Evolutionary conservation across 805 yeast species (phyloP).

Genomic region (Kodamaea lidongshanica): DNA sequence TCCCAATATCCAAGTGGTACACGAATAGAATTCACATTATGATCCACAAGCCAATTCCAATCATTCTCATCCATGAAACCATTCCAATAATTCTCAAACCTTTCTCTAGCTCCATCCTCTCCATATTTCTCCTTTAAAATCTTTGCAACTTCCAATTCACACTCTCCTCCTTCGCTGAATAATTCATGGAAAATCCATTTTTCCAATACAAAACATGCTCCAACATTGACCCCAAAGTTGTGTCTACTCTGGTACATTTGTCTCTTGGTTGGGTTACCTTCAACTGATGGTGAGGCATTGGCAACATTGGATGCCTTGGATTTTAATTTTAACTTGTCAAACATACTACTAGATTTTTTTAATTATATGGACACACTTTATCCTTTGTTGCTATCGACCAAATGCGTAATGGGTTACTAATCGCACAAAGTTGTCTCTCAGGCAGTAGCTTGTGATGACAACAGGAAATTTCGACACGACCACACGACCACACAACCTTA

Average conservation of each 20-base stretch:
- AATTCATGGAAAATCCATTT: slow-evolving; percentile 66
- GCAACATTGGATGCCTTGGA: slow-evolving; percentile 19
- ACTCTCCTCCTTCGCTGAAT: slow-evolving; percentile 52
- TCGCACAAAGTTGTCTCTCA: too few relatives aligned
- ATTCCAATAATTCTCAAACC: slow-evolving; percentile 62
- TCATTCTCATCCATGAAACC: slow-evolving; percentile 59
- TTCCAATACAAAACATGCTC: slow-evolving; percentile 74
- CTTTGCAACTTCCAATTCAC: slow-evolving; percentile 70
- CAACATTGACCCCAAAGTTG: slow-evolving; percentile 82
- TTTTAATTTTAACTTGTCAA: slow-evolving; percentile 30
- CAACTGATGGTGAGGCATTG: slow-evolving; percentile 29
- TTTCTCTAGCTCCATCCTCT: slow-evolving; percentile 44
- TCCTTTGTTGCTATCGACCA: too few relatives aligned
- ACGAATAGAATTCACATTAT: slow-evolving; percentile 74
- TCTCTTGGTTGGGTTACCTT: slow-evolving; percentile 33
- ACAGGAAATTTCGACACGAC: too few relatives aligned
- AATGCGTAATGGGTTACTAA: too few relatives aligned
- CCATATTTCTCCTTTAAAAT: slow-evolving; percentile 46
- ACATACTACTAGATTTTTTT: slow-evolving; percentile 18
- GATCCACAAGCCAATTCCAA: slow-evolving; percentile 66
- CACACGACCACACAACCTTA: too few relatives aligned
- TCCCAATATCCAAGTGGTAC: slow-evolving; percentile 93
- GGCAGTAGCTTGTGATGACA: too few relatives aligned
- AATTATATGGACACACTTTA: slow-evolving; percentile 9
- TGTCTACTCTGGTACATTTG: slow-evolving; percentile 54